Conservation (phyloP, 2,329 filamentous ascomycete species). For the Tolypocladium ophioglossoides region DNA sequence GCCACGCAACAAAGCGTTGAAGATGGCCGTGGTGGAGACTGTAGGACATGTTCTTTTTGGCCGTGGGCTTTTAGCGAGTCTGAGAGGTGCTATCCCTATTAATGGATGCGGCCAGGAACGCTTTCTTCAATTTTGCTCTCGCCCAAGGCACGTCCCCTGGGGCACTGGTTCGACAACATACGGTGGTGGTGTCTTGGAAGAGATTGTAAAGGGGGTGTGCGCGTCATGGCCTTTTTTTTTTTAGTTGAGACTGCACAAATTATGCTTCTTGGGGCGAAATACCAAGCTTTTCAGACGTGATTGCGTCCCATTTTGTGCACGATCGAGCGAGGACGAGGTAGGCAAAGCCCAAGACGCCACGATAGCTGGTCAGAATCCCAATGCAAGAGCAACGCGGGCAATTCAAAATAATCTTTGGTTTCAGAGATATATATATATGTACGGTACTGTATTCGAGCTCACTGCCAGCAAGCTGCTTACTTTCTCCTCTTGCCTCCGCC, state of each 20-base stretch:
- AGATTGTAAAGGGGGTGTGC: background rate
- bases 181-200: background rate
- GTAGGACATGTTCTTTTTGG: background rate
- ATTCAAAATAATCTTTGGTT: background rate
- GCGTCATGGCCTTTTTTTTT: background rate
- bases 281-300: background rate
- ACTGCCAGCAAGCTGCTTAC: slow-evolving; percentile 11
- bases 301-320: background rate
- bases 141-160: background rate
- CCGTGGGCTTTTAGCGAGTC: background rate
- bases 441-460: background rate
- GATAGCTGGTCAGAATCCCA: background rate
- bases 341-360: slow-evolving; percentile 2
- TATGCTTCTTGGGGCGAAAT: background rate
- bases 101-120: slow-evolving; percentile 2
- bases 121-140: background rate
- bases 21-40: background rate
- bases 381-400: background rate
- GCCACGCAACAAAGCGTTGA: background rate
- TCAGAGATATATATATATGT: background rate
- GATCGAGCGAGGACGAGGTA: slow-evolving; percentile 6
- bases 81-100: slow-evolving; percentile 1
- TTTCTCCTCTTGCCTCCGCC: slow-evolving; percentile 24
- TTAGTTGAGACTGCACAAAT: background rate
- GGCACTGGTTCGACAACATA: background rate